Conservation (phyloP, 2,329 filamentous ascomycete species). For the Metarhizium sp. region DNA sequence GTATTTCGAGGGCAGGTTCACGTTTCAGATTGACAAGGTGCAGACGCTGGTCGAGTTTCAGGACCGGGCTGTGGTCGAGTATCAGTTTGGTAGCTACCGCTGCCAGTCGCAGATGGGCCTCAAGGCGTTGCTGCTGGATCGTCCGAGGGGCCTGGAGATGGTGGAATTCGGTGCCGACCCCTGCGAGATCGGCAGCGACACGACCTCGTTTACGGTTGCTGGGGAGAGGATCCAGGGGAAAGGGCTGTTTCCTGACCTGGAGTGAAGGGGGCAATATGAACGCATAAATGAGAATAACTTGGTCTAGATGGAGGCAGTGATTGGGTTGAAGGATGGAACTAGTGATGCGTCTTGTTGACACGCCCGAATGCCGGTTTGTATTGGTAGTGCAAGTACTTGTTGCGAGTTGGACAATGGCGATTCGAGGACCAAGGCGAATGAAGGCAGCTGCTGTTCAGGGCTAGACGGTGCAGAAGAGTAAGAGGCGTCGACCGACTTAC, state of each 20-base stretch:
- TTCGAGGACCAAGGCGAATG: too few relatives aligned
- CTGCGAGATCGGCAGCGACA: constrained; percentile 25
- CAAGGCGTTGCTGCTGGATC: constrained; percentile 27
- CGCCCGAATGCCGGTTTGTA: not conserved
- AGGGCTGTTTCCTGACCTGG: constrained; percentile 9
- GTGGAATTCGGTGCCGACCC: constrained; percentile 29
- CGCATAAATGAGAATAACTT: too few relatives aligned
- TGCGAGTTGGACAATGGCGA: too few relatives aligned
- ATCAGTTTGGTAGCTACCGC: constrained; percentile 44
- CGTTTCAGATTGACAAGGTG: constrained; percentile 38
- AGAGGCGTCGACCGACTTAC: too few relatives aligned
- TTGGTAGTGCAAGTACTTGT: not conserved
- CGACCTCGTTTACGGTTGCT: constrained; percentile 22
- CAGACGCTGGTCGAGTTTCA: constrained; percentile 18
- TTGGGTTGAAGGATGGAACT: too few relatives aligned
- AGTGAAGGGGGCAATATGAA: too few relatives aligned
- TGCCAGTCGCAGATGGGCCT: constrained; percentile 44
- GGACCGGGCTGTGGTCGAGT: constrained; percentile 31
- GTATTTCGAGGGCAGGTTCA: constrained; percentile 33
- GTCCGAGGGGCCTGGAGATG: constrained; percentile 23
- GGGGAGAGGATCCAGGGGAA: constrained; percentile 22
- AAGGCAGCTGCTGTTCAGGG: too few relatives aligned
- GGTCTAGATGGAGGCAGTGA: too few relatives aligned
- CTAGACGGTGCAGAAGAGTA: too few relatives aligned
- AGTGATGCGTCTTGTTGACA: too few relatives aligned